A percentile compares a stretch with the other conserved stretches of the same genome.
Conservation (phyloP, 139 green algal genomes). For the Deuterostichococcus epilithicus region DNA sequence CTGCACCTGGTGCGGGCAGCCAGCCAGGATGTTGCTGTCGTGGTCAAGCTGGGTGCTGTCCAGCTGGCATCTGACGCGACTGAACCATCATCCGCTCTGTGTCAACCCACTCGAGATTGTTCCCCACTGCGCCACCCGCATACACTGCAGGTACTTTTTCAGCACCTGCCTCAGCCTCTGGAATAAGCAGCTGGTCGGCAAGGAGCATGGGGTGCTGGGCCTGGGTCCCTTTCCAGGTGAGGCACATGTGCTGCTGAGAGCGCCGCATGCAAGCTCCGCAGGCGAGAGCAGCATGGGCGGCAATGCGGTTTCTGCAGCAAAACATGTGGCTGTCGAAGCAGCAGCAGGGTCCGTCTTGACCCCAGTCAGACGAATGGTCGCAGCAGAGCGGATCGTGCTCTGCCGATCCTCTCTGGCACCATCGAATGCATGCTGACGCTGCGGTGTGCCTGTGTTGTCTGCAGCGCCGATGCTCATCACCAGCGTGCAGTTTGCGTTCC, state of each 20-base stretch:
- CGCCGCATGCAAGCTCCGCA: not conserved
- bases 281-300: not conserved
- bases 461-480: slow-evolving; percentile 62
- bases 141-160: slow-evolving; percentile 68
- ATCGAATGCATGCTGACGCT: not conserved
- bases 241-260: not conserved
- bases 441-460: not conserved
- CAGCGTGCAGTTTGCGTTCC: slow-evolving; percentile 68
- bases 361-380: not conserved
- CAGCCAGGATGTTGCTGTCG: not conserved
- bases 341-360: not conserved
- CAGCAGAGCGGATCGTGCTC: not conserved
- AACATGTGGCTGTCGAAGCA: not conserved
- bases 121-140: not conserved
- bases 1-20: slow-evolving; percentile 5
- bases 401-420: not conserved
- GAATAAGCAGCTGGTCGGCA: slow-evolving; percentile 70
- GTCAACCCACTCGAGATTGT: not conserved
- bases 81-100: not conserved
- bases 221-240: slow-evolving; percentile 72
- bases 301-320: not conserved
- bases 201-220: slow-evolving; percentile 60
- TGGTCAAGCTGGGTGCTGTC: not conserved
- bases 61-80: not conserved
- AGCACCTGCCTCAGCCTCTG: slow-evolving; percentile 68